A percentile compares a stretch with the other conserved stretches of the same genome.
Conservation (phyloP, 495 filamentous ascomycete species). For the Rostrohypoxylon terebratum region DNA sequence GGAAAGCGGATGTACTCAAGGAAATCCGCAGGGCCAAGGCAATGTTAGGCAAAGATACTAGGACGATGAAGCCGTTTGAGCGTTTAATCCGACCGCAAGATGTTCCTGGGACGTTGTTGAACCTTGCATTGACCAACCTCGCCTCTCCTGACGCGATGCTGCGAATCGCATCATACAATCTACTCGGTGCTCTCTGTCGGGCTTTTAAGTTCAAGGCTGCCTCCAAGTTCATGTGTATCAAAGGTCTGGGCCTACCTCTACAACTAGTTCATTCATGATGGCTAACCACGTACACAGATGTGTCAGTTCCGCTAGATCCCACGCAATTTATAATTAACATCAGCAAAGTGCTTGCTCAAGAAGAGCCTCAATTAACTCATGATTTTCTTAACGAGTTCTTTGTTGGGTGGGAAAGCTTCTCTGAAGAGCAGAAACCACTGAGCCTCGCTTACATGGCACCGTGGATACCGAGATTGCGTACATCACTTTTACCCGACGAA, state of each 20-base stretch:
- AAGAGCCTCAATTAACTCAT: conserved; percentile 72
- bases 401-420: conserved; percentile 74
- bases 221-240: conserved; percentile 68
- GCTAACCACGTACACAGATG: conserved; percentile 52
- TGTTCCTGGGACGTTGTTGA: conserved; percentile 73
- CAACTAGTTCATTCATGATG: neutral
- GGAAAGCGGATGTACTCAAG: conserved; percentile 69
- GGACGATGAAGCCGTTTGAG: conserved; percentile 67
- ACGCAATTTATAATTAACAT: conserved; percentile 72
- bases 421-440: conserved; percentile 69
- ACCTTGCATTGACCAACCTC: conserved; percentile 72
- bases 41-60: conserved; percentile 69
- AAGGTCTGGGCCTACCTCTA: conserved; percentile 54
- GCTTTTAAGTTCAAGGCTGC: conserved; percentile 72
- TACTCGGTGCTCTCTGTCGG: conserved; percentile 70
- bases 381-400: conserved; percentile 77
- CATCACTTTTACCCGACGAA: conserved; percentile 66
- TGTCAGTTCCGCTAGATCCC: conserved; percentile 68
- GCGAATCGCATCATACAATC: conserved; percentile 71
- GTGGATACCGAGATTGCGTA: conserved; percentile 69
- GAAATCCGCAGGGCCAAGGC: conserved; percentile 69
- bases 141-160: conserved; percentile 67
- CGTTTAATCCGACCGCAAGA: conserved; percentile 73
- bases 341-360: conserved; percentile 68
- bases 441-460: conserved; percentile 75